phyloP scores from a whole-genome alignment of 768 basidiomycete species.

The Cystobasidium onofrii region DNA sequence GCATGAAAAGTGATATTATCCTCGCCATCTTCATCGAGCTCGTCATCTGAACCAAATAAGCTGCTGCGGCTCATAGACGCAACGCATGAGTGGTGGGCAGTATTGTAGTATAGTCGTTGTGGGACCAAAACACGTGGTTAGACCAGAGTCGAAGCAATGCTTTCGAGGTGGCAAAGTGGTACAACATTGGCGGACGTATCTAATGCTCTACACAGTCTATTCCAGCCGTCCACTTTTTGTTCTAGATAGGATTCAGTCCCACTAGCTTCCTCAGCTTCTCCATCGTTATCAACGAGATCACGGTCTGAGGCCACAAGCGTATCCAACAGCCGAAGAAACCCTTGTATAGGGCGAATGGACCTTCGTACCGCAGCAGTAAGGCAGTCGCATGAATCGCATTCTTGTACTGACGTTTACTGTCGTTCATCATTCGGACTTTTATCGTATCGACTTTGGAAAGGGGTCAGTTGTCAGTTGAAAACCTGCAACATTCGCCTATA shows the following conservation, averaged over 20 bases:
- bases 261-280: slow-evolving; percentile 14
- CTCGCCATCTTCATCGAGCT: background rate
- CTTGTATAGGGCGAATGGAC: slow-evolving; percentile 32
- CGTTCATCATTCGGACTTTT: slow-evolving; percentile 42
- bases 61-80: slow-evolving; percentile 5
- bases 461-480: background rate
- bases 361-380: slow-evolving; percentile 38
- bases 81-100: background rate
- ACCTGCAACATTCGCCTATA: slow-evolving; percentile 4
- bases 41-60: slow-evolving; percentile 12
- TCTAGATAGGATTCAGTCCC: slow-evolving; percentile 23
- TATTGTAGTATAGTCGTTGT: background rate
- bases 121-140: too few species aligned
- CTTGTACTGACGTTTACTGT: slow-evolving; percentile 35
- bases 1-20: too few species aligned
- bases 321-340: slow-evolving; percentile 18
- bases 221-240: background rate
- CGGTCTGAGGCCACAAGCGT: slow-evolving; percentile 30
- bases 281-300: slow-evolving; percentile 25
- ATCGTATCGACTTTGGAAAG: slow-evolving; percentile 20
- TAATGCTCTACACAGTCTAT: background rate
- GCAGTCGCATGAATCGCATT: slow-evolving; percentile 35
- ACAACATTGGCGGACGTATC: background rate
- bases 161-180: background rate
- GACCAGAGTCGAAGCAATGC: too few species aligned